Conservation (phyloP, 1,139 yeast genomes). For the Candida glucosophila region DNA sequence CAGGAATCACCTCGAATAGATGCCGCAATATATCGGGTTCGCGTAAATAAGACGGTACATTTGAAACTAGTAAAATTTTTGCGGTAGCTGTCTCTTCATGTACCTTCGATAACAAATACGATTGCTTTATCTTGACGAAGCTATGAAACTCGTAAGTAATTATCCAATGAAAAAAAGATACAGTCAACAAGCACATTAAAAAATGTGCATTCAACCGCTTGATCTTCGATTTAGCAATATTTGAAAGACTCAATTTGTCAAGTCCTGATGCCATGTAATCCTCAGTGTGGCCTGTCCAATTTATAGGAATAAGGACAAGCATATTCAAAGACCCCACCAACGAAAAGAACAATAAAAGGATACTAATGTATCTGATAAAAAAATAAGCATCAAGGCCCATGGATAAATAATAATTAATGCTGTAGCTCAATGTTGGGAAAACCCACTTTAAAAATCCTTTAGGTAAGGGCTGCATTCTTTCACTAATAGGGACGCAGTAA, state of each 20-base stretch:
- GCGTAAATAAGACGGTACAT: constrained; percentile 34
- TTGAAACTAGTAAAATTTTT: constrained; percentile 38
- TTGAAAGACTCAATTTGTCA: constrained; percentile 54
- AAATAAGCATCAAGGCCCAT: constrained; percentile 62
- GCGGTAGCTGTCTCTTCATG: constrained; percentile 19
- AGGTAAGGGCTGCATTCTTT: constrained; percentile 29
- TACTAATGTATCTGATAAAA: constrained; percentile 45
- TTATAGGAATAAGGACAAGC: constrained; percentile 49
- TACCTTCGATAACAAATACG: constrained; percentile 19
- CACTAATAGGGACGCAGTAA: constrained; percentile 30
- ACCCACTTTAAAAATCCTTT: constrained; percentile 43
- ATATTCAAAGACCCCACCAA: constrained; percentile 43
- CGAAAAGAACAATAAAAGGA: constrained; percentile 39
- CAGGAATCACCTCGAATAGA: constrained; percentile 29
- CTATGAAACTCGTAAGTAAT: constrained; percentile 42
- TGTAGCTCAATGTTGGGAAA: constrained; percentile 27
- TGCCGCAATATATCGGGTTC: constrained; percentile 15
- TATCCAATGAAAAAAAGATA: constrained; percentile 45
- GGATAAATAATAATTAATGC: constrained; percentile 33
- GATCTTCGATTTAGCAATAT: constrained; percentile 42
- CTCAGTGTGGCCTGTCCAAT: constrained; percentile 34
- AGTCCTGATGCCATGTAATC: constrained; percentile 35
- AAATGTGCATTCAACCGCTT: constrained; percentile 45
- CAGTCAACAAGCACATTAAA: constrained; percentile 40
- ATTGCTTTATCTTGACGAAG: constrained; percentile 36